A percentile compares a stretch with the other conserved stretches of the same genome.
Evolutionary conservation across 768 basidiomycete species (phyloP).

Genomic region (Phlebiopsis gigantea): DNA sequence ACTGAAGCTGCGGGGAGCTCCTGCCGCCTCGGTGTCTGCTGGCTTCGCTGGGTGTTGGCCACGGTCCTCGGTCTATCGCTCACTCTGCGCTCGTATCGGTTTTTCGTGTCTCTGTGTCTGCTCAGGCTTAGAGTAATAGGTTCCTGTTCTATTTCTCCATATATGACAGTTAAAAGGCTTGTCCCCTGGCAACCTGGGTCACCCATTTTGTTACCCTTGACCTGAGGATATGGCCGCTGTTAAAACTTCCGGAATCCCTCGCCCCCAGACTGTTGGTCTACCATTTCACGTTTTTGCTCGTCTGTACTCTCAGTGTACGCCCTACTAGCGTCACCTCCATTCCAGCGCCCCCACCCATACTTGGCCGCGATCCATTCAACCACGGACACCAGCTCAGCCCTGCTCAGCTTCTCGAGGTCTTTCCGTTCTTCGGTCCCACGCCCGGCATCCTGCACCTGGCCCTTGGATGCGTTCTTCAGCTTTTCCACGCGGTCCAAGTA

Average conservation of each 20-base stretch:
- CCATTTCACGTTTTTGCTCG: conserved; percentile 3
- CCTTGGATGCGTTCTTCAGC: background rate
- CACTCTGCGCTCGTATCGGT: no score
- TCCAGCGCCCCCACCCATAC: conserved; percentile 1
- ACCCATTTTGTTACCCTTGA: no score
- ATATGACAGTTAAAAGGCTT: no score
- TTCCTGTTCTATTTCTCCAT: no score
- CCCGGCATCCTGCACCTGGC: background rate
- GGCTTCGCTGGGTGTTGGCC: no score
- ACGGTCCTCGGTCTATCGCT: no score
- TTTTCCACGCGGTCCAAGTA: background rate
- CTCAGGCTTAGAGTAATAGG: no score
- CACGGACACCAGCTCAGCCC: background rate
- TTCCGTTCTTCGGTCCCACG: background rate
- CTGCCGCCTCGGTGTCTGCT: no score
- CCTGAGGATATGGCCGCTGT: no score
- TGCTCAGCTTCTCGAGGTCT: background rate
- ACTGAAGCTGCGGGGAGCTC: no score
- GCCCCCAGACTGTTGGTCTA: background rate
- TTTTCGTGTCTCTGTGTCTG: no score
- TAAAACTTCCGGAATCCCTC: conserved; percentile 2
- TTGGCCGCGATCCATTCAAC: background rate
- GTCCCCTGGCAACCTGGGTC: no score
- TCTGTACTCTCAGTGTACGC: conserved; percentile 1
- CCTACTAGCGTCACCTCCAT: background rate